Evolutionary conservation across 257 asterid genomes (phyloP).

Genomic region (Knoxia roxburghii): DNA sequence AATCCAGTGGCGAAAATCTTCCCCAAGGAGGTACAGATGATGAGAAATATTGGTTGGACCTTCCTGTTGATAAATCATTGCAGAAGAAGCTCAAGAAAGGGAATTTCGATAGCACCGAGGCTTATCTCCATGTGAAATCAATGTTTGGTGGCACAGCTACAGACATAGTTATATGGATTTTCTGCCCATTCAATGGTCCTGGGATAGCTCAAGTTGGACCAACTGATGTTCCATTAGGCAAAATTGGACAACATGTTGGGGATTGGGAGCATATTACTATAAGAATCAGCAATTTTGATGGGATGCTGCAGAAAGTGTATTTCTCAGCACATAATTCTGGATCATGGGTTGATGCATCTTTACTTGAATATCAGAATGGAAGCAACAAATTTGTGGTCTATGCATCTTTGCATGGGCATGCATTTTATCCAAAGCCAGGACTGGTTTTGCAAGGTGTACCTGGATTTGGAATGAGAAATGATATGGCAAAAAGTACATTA

Average conservation of each 20-base stretch:
- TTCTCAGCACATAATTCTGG: slow-evolving; percentile 35
- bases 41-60: slow-evolving; percentile 30
- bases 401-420: slow-evolving; percentile 34
- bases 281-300: slow-evolving; percentile 32
- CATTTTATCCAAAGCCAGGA: slow-evolving; percentile 27
- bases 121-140: slow-evolving; percentile 32
- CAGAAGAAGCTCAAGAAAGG: slow-evolving; percentile 31
- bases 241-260: slow-evolving; percentile 34
- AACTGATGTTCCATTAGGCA: slow-evolving; percentile 20
- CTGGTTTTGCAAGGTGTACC: slow-evolving; percentile 23
- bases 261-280: slow-evolving; percentile 44
- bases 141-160: slow-evolving; percentile 31
- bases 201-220: slow-evolving; percentile 27
- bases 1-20: slow-evolving; percentile 27
- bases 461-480: slow-evolving; percentile 28
- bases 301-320: slow-evolving; percentile 20
- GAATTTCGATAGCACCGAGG: slow-evolving; percentile 16
- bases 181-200: slow-evolving; percentile 37
- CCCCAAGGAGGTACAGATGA: slow-evolving; percentile 32
- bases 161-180: slow-evolving; percentile 30
- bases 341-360: slow-evolving; percentile 28
- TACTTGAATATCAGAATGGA: slow-evolving; percentile 24
- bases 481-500: slow-evolving; percentile 19
- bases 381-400: slow-evolving; percentile 25
- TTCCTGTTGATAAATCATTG: slow-evolving; percentile 17